Percentiles rank a stretch among this genome's conserved stretches.
phyloP scores from a whole-genome alignment of 106 monocot species.

The Acorus calamus region DNA sequence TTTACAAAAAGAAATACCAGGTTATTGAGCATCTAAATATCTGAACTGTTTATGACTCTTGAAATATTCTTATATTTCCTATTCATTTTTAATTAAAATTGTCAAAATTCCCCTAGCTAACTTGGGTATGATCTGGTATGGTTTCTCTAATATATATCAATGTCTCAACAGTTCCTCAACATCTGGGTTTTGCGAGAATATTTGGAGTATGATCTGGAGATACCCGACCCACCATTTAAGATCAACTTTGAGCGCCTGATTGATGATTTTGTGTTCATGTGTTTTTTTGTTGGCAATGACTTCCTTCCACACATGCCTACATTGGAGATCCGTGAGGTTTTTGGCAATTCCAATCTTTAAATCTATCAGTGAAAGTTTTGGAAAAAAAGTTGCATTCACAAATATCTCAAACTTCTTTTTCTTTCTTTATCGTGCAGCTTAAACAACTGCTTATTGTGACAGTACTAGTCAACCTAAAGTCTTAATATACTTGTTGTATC shows the following conservation, averaged over 20 bases:
- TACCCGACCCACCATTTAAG: constrained; percentile 61
- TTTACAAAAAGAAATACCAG: constrained; percentile 99
- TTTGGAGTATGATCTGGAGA: constrained; percentile 72
- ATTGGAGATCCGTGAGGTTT: constrained; percentile 97
- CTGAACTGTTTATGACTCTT: neutral
- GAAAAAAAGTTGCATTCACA: too few relatives aligned
- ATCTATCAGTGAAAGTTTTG: too few relatives aligned
- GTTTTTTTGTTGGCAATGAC: constrained; percentile 98
- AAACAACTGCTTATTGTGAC: too few relatives aligned
- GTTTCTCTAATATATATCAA: neutral
- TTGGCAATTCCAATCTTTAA: neutral
- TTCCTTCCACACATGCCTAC: constrained; percentile 98
- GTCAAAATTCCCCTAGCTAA: too few relatives aligned
- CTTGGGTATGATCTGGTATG: too few relatives aligned
- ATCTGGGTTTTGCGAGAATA: constrained; percentile 89
- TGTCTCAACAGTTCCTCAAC: constrained; percentile 65
- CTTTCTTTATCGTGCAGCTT: too few relatives aligned
- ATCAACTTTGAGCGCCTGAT: constrained; percentile 72
- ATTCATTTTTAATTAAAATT: neutral
- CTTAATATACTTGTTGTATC: too few relatives aligned
- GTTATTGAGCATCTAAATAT: constrained; percentile 7
- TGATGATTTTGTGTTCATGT: constrained; percentile 94
- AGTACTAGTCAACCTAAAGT: too few relatives aligned
- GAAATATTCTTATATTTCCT: neutral
- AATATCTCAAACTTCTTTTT: too few relatives aligned